Conservation (phyloP, 805 yeast species). For the Vanderwaltozyma tropicalis region DNA sequence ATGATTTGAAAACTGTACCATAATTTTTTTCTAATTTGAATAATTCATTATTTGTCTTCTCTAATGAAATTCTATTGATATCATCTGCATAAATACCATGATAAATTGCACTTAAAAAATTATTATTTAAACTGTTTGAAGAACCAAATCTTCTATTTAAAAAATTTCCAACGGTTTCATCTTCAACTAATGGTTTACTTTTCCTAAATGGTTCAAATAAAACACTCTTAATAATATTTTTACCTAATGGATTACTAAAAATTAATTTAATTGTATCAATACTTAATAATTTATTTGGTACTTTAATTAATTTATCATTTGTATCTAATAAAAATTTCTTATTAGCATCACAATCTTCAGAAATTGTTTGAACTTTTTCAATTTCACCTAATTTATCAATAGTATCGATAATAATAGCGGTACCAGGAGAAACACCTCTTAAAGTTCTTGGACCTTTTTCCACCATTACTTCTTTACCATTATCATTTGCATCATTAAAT, state of each 20-base stretch:
- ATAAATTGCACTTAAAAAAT: constrained; percentile 67
- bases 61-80: constrained; percentile 50
- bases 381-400: constrained; percentile 36
- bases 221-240: constrained; percentile 36
- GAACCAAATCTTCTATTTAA: constrained; percentile 58
- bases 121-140: constrained; percentile 31
- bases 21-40: constrained; percentile 46
- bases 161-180: constrained; percentile 65
- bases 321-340: constrained; percentile 52
- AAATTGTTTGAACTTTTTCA: constrained; percentile 49
- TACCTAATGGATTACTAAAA: constrained; percentile 32
- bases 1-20: constrained; percentile 47
- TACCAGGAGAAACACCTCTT: constrained; percentile 74
- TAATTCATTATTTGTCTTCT: constrained; percentile 46
- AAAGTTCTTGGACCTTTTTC: constrained; percentile 92
- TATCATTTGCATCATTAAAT: constrained; percentile 21
- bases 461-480: constrained; percentile 22
- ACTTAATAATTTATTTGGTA: constrained; percentile 36
- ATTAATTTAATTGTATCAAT: constrained; percentile 18
- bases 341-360: constrained; percentile 51
- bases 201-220: constrained; percentile 41
- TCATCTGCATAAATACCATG: constrained; percentile 95
- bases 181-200: constrained; percentile 26
- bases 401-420: constrained; percentile 55
- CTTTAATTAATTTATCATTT: constrained; percentile 40